Evolutionary conservation across 1,284 basidiomycete genomes (phyloP).

Genomic region (Naganishia liquefaciens): DNA sequence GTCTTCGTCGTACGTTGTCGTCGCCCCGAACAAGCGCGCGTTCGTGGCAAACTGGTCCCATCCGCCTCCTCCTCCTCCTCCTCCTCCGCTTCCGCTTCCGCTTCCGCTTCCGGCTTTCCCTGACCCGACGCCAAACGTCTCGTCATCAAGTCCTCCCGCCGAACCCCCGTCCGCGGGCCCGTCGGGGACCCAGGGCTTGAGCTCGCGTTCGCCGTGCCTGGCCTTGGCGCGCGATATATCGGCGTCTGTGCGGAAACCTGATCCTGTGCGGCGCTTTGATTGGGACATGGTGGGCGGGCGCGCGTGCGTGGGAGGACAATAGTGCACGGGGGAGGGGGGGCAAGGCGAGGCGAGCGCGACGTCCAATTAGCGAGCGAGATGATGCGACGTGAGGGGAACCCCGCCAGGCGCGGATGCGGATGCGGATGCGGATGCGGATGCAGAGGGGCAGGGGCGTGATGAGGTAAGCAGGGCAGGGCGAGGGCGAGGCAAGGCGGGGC

Average conservation of each 20-base stretch:
- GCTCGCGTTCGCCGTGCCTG: constrained; percentile 65
- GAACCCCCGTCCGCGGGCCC: not conserved
- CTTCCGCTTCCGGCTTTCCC: not conserved
- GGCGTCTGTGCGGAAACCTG: constrained; percentile 83
- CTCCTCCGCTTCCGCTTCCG: too few relatives aligned
- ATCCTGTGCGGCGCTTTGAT: not conserved
- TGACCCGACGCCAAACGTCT: constrained; percentile 3
- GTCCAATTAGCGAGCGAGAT: too few relatives aligned
- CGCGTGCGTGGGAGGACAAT: too few relatives aligned
- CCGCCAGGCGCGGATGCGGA: too few relatives aligned
- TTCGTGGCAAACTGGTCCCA: constrained; percentile 99
- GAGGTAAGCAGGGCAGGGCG: too few relatives aligned
- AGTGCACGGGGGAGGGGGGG: too few relatives aligned
- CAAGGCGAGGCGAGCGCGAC: too few relatives aligned
- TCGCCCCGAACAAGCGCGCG: constrained; percentile 89
- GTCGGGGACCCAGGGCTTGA: constrained; percentile 74
- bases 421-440: too few relatives aligned
- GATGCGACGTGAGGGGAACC: too few relatives aligned
- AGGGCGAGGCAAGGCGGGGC: not conserved
- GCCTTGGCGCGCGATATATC: constrained; percentile 68
- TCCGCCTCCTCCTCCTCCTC: constrained; percentile 27
- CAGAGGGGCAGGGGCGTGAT: too few relatives aligned
- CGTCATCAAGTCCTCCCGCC: not conserved
- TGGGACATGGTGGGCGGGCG: not conserved
- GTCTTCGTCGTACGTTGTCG: constrained; percentile 81